These are phyloP conservation scores for Cladochytrium replicatum DNA, from an alignment of 192 early-diverging fungal species.

Conservation along the genomic window DNA sequence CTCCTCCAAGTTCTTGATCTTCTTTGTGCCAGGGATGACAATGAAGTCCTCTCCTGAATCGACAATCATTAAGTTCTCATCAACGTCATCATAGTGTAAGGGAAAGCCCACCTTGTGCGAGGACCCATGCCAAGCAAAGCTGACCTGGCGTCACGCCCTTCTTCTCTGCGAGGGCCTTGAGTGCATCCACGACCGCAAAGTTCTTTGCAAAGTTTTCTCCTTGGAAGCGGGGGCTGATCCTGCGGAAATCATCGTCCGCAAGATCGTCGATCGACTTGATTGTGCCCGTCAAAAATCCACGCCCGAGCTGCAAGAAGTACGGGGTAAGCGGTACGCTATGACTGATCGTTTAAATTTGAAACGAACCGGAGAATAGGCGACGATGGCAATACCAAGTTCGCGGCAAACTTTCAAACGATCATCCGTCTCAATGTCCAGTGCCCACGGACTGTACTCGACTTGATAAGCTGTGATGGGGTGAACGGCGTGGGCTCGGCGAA, in stretches of 20 bases:
- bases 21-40: conserved; percentile 38
- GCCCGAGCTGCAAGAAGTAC: conserved; percentile 34
- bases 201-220: conserved; percentile 52
- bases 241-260: conserved; percentile 39
- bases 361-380: conserved; percentile 59
- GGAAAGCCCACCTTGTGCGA: too few species aligned
- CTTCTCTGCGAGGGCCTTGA: conserved; percentile 24
- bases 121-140: conserved; percentile 55
- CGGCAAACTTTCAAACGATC: conserved; percentile 59
- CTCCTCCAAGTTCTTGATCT: conserved; percentile 22
- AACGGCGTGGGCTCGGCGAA: conserved; percentile 55
- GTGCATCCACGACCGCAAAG: conserved; percentile 22
- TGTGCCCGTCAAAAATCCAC: conserved; percentile 57
- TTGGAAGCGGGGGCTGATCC: conserved; percentile 43
- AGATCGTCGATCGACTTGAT: conserved; percentile 46
- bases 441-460: conserved; percentile 39
- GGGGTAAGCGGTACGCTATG: conserved; percentile 9
- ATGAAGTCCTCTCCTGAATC: conserved; percentile 23
- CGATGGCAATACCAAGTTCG: conserved; percentile 37
- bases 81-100: too few species aligned
- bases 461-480: conserved; percentile 59
- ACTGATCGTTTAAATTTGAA: too few species aligned
- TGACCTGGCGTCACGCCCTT: conserved; percentile 41
- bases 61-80: too few species aligned
- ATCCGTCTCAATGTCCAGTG: conserved; percentile 50